Evolutionary conservation across 2,329 filamentous ascomycete species (phyloP).

Genomic region (Xylaria sp.): DNA sequence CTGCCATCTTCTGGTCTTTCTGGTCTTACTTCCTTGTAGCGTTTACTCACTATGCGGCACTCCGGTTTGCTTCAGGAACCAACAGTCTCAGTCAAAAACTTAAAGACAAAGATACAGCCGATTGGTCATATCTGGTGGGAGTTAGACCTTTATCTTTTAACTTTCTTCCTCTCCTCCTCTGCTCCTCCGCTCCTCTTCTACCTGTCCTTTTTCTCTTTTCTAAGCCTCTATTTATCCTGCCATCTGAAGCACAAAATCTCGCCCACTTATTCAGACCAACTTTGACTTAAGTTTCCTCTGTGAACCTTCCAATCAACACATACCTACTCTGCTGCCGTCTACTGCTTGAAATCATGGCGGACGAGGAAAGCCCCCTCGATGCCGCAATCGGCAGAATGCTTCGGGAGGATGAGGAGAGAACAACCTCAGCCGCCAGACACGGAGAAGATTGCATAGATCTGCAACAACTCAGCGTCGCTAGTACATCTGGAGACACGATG

Average conservation of each 20-base stretch:
- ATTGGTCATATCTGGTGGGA: not conserved
- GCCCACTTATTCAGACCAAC: not conserved
- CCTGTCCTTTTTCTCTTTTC: not conserved
- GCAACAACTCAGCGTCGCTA: constrained; percentile 5
- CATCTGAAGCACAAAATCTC: too few relatives aligned
- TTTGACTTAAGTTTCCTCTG: not conserved
- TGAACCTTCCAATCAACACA: not conserved
- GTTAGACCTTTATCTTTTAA: not conserved
- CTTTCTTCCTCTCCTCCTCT: not conserved
- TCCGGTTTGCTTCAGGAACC: not conserved
- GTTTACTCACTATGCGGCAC: not conserved
- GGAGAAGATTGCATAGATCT: constrained; percentile 1
- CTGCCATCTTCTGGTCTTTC: not conserved
- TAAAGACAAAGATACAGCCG: not conserved
- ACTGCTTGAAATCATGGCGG: constrained; percentile 16
- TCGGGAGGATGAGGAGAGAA: too few relatives aligned
- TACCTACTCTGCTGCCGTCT: not conserved
- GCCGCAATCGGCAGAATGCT: constrained; percentile 10
- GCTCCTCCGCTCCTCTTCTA: too few relatives aligned
- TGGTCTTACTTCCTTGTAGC: too few relatives aligned
- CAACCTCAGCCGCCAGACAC: not conserved
- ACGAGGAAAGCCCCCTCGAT: constrained; percentile 4
- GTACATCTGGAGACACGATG: constrained; percentile 33
- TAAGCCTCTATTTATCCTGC: too few relatives aligned
- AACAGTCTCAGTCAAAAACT: not conserved